Conservation (phyloP, 1,284 basidiomycete species). For the Ustilago hordei region DNA sequence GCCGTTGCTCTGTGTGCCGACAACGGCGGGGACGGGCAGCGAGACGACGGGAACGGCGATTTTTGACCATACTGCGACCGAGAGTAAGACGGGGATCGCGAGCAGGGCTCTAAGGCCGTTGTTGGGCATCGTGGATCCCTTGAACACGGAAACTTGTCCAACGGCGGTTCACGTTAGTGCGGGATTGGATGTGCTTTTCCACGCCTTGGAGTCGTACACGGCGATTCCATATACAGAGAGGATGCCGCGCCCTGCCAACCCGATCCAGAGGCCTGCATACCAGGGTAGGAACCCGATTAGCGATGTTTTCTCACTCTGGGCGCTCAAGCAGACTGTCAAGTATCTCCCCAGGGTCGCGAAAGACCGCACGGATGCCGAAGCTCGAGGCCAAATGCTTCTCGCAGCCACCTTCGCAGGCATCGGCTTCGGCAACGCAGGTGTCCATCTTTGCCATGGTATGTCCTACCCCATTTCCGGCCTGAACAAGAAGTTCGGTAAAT, state of each 20-base stretch:
- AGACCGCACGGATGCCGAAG: conserved; percentile 81
- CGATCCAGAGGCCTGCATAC: conserved; percentile 87
- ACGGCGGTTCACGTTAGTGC: conserved; percentile 86
- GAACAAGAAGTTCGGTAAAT: conserved; percentile 80
- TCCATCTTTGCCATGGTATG: conserved; percentile 71
- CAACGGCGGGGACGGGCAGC: conserved; percentile 89
- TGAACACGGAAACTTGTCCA: conserved; percentile 82
- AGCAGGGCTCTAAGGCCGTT: conserved; percentile 89
- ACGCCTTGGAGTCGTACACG: conserved; percentile 82
- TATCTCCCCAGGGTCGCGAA: conserved; percentile 88
- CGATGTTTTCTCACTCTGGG: conserved; percentile 96
- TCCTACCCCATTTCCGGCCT: conserved; percentile 74
- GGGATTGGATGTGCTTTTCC: conserved; percentile 90
- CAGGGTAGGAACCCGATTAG: conserved; percentile 95
- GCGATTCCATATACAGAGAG: conserved; percentile 79
- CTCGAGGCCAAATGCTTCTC: conserved; percentile 89
- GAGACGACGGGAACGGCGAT: conserved; percentile 98
- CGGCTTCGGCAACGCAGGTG: conserved; percentile 93
- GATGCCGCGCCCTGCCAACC: conserved; percentile 87
- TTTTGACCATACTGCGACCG: conserved; percentile 78
- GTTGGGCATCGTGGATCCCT: conserved; percentile 86
- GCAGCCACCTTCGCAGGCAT: conserved; percentile 78
- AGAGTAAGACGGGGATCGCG: conserved; percentile 96
- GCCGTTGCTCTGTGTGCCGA: conserved; percentile 92
- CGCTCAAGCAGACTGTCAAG: conserved; percentile 87